Evolutionary conservation across 2,329 filamentous ascomycete species (phyloP), one percentile per base, ranked within the genome.

Genomic region (Trichoderma endophyticum): DNA sequence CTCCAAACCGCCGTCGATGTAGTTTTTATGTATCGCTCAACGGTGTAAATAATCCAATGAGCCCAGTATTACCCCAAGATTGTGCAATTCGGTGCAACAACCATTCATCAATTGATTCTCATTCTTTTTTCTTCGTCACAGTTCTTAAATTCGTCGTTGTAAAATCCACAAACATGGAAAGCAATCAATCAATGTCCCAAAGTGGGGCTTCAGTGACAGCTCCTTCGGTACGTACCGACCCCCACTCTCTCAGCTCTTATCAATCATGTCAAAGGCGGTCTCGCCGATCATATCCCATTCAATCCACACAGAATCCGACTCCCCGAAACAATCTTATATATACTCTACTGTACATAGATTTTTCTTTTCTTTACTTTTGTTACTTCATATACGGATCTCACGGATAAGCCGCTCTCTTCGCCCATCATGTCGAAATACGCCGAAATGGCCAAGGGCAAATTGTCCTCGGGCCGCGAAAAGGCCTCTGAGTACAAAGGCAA

Each of bases 401-500:
- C 36, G 39, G 26, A 64, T 14, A 30, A 3, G 9, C n/a, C 5
- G 8, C n/a, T 26, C 7, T 5, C 26, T 30, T 36, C 43, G 30
- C 36, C 67, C 67, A 39, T 62, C 73, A 86, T 86, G 84, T 81
- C 84, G 59, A 83, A 83, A 65, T 83, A 84, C 78, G 86, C 85
- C 73, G 79, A 86, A 73, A 88, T 88, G 77, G 82, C 57, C 69
- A 73, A 73, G 63, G 72, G 75, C 51, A 71, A 71, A 65, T 39
- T 74, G 26, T 71, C 60, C 54, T 65, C 64, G 43, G 39, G 48
- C 32, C 77, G 78, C 56, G 66, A 67, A 63, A 68, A 68, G 34
- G 60, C 61, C 21, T 72, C 71, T 6, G 66, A 51, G 12, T 36
- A 70, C 34, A 73, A 73, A 43, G 71, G 75, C 56, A 59, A 24